These are phyloP conservation scores for Aspergillus brunneoviolaceus DNA, from an alignment of 2,329 filamentous ascomycete genomes.

Conservation along the genomic window DNA sequence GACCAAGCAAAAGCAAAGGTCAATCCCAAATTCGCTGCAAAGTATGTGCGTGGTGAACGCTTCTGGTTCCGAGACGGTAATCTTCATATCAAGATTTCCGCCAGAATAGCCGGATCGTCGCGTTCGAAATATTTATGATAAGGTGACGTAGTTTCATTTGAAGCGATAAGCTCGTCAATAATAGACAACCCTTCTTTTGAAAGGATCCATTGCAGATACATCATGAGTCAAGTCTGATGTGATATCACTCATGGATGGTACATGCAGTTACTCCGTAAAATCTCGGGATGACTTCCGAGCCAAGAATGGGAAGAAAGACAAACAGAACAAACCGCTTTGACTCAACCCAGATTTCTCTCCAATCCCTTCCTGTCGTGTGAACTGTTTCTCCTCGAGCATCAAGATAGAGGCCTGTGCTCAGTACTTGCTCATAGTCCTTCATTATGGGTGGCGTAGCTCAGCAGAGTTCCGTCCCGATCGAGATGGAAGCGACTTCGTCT, in stretches of 20 bases:
- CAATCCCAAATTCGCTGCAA: too few species aligned
- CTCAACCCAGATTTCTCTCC: background rate
- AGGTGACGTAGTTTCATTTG: too few species aligned
- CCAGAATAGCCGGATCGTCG: too few species aligned
- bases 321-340: constrained; percentile 6
- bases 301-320: background rate
- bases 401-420: background rate
- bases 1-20: too few species aligned
- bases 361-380: background rate
- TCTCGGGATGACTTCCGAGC: background rate
- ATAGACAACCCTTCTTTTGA: too few species aligned
- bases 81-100: too few species aligned
- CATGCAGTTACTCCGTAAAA: background rate
- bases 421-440: background rate
- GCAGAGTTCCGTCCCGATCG: background rate
- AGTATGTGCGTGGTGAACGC: too few species aligned
- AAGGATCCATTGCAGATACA: too few species aligned
- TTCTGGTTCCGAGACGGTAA: too few species aligned
- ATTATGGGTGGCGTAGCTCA: background rate
- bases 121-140: too few species aligned
- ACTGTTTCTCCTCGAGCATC: background rate
- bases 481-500: background rate
- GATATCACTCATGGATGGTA: background rate
- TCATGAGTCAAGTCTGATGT: too few species aligned
- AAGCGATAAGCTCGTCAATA: too few species aligned